Percentiles rank a stretch among this genome's conserved stretches.
These are phyloP conservation scores for Gymnopus androsaceus DNA, from an alignment of 1,284 basidiomycete genomes.

Conservation along the genomic window DNA sequence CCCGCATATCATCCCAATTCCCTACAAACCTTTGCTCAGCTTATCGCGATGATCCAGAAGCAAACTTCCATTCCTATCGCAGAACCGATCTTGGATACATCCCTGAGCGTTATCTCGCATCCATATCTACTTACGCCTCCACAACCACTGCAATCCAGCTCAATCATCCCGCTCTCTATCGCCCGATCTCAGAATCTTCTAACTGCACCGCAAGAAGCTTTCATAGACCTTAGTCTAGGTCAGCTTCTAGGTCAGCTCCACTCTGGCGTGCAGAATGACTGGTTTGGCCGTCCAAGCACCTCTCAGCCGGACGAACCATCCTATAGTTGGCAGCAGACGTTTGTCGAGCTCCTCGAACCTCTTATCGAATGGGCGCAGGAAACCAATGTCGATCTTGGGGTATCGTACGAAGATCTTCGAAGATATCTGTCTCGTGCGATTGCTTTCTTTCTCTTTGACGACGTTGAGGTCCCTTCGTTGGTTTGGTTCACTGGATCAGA, in stretches of 20 bases:
- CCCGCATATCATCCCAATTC: constrained; percentile 12
- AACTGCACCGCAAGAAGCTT: constrained; percentile 39
- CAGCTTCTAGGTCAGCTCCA: constrained; percentile 62
- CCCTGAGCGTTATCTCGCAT: constrained; percentile 38
- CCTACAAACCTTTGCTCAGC: constrained; percentile 8
- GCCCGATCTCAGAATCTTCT: constrained; percentile 44
- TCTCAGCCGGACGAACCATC: constrained; percentile 31
- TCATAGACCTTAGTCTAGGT: constrained; percentile 62
- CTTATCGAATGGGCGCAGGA: constrained; percentile 40
- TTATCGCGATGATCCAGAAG: constrained; percentile 13
- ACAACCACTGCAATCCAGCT: constrained; percentile 33
- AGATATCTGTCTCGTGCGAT: constrained; percentile 63
- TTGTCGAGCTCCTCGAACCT: constrained; percentile 57
- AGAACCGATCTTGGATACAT: constrained; percentile 39
- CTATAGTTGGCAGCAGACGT: constrained; percentile 75
- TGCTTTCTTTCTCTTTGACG: constrained; percentile 72
- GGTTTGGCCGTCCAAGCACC: constrained; percentile 57
- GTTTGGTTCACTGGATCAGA: constrained; percentile 61
- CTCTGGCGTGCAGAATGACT: constrained; percentile 64
- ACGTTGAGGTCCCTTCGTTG: constrained; percentile 68
- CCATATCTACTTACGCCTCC: constrained; percentile 43
- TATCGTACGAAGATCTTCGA: constrained; percentile 50
- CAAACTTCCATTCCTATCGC: constrained; percentile 43
- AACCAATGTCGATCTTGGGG: constrained; percentile 12
- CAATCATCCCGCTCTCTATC: constrained; percentile 37